Percentiles rank a stretch among this genome's conserved stretches.
Conservation (phyloP, 179 eudicot species). For the Pouteria campechiana region DNA sequence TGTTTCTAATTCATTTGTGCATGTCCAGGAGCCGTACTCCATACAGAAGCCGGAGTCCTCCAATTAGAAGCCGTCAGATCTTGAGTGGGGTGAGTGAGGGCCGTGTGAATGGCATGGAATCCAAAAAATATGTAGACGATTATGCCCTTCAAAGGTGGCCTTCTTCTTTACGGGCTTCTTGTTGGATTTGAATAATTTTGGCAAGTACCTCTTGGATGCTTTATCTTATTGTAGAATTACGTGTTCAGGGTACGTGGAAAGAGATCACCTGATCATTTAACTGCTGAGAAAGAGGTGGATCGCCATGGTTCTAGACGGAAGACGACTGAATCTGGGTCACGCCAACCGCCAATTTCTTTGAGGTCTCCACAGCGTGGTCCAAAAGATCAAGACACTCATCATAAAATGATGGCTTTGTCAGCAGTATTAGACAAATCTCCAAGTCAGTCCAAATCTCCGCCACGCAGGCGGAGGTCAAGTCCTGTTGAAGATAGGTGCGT, state of each 20-base stretch:
- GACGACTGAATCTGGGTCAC: conserved; percentile 10
- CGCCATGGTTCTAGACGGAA: conserved; percentile 12
- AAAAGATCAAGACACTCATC: conserved; percentile 14
- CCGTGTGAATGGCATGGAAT: conserved; percentile 7
- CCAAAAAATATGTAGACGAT: neutral
- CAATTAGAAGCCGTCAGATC: too few relatives aligned
- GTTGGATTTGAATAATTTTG: neutral
- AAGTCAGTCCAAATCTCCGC: conserved; percentile 21
- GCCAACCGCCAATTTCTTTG: conserved; percentile 33
- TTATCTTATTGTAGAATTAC: conserved; percentile 1
- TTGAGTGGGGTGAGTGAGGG: too few relatives aligned
- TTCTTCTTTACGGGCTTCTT: neutral
- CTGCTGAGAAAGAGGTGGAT: conserved; percentile 26
- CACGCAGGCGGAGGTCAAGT: conserved; percentile 19
- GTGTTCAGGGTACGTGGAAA: conserved; percentile 17
- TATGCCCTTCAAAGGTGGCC: neutral
- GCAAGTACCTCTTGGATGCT: neutral
- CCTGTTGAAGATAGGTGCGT: conserved; percentile 45
- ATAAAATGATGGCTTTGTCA: conserved; percentile 26
- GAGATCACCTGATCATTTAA: conserved; percentile 19
- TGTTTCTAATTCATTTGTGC: too few relatives aligned
- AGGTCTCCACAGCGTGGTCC: conserved; percentile 66
- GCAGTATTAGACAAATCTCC: conserved; percentile 37
- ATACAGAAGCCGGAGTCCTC: too few relatives aligned
- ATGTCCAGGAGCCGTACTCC: too few relatives aligned